Base-by-base conservation (phyloP, 306 rosid genomes). In the Abrus precatorius region DNA sequence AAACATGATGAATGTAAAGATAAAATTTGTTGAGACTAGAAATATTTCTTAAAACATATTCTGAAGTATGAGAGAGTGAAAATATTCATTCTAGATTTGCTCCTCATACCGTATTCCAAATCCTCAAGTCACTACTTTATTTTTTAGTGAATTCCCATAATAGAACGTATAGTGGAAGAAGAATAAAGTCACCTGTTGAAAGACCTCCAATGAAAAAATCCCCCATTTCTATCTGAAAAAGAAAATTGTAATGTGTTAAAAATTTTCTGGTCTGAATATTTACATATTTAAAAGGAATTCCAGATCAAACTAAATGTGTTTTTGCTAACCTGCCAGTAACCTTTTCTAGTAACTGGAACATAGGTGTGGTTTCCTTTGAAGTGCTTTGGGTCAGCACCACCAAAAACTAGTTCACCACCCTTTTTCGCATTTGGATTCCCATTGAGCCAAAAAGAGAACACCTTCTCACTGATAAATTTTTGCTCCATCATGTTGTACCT, bases 371-470 rank as follows among this genome's bases (percentile, higher is more conserved):
- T 52, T 83, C 98, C 98, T 82, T 86, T 92, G 54, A 83, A 94
- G 78, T 94, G 98, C 57, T 83, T 88, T 7, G 83, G 72, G 80
- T 94, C 92, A 55, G 90, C 89, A 36, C 98, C 97, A 40, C 98
- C 98, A 43, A 94, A 89, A 74, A 94, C 72, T 75, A 94, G 2
- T 76, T 94, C 97, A 61, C 98, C 98, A 43, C 98, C 98, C 52
- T 87, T 88, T 65, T 74, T 66, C 2, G 91, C 93, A 5, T 80
- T 76, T 10, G 81, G 88, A 80, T 92, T 89, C 66, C 91, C 90
- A 77, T 83, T 90, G 41, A 94, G 92, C 98, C 98, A 94, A 78
- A 94, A 92, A 47, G 97, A 94, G 90, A 94, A 94, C 50, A 94
- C 94, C 72, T 91, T 78, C 62, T 90, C 92, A 11, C 72, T 8